These are phyloP conservation scores for Aspergillus avenaceus DNA, from an alignment of 495 filamentous ascomycete species.

Conservation along the genomic window DNA sequence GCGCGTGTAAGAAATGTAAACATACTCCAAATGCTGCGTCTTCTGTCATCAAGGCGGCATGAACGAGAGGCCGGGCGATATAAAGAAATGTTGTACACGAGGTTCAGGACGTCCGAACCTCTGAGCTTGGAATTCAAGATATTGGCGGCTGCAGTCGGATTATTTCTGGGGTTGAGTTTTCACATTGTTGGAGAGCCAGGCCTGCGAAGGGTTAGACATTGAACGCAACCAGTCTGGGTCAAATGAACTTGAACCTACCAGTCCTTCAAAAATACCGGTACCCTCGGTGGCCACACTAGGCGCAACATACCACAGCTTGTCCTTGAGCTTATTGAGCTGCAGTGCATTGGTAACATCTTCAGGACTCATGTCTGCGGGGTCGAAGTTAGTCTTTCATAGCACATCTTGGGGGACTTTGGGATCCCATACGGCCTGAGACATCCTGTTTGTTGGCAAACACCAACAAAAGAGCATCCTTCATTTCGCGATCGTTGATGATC, in stretches of 20 bases:
- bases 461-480: constrained; percentile 90
- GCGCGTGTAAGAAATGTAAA: constrained; percentile 20
- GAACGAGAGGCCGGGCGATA: constrained; percentile 31
- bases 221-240: not conserved
- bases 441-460: constrained; percentile 99
- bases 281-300: constrained; percentile 93
- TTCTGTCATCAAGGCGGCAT: constrained; percentile 46
- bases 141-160: constrained; percentile 9
- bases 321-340: constrained; percentile 77
- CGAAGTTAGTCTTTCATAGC: constrained; percentile 11
- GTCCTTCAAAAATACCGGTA: constrained; percentile 89
- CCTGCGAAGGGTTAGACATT: constrained; percentile 39
- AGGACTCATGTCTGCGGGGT: constrained; percentile 69
- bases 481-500: constrained; percentile 96
- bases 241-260: constrained; percentile 51
- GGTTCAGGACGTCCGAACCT: constrained; percentile 17
- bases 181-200: constrained; percentile 92
- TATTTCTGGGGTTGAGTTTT: constrained; percentile 63
- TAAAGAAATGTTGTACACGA: constrained; percentile 40
- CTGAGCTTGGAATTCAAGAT: constrained; percentile 18
- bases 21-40: constrained; percentile 41
- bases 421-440: constrained; percentile 68
- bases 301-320: constrained; percentile 94
- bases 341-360: constrained; percentile 83
- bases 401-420: not conserved